Percentiles rank a stretch among this genome's conserved stretches.
Evolutionary conservation across 2,329 filamentous ascomycete genomes (phyloP).

Genomic region (Lojkania enalia): DNA sequence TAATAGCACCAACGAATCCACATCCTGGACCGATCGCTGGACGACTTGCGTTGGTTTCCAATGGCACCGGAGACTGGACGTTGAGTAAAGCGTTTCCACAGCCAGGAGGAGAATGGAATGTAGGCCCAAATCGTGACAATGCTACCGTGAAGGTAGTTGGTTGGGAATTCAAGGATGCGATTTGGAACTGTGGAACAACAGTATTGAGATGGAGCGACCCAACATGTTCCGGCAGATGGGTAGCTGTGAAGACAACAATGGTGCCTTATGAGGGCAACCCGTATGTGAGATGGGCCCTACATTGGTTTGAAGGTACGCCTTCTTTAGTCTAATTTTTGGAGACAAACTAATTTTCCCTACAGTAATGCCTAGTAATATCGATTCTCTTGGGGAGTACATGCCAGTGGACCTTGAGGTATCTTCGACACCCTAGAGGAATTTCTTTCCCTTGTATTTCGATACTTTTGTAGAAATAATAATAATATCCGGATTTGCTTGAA

Average conservation of each 20-base stretch:
- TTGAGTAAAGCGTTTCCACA: slow-evolving; percentile 7
- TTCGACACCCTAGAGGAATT: neutral
- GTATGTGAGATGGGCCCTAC: slow-evolving; percentile 2
- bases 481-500: too few species aligned
- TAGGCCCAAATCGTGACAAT: slow-evolving; percentile 1
- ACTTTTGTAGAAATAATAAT: too few species aligned
- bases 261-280: neutral
- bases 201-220: slow-evolving; percentile 1
- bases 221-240: slow-evolving; percentile 1
- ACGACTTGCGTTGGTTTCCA: slow-evolving; percentile 2
- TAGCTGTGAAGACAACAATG: slow-evolving; percentile 3
- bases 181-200: neutral
- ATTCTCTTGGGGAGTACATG: neutral
- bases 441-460: too few species aligned
- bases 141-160: slow-evolving; percentile 3
- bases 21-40: slow-evolving; percentile 5
- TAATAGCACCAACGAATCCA: slow-evolving; percentile 7
- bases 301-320: slow-evolving; percentile 4
- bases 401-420: neutral
- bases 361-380: neutral
- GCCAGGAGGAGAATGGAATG: neutral
- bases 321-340: neutral
- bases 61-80: slow-evolving; percentile 3
- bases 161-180: slow-evolving; percentile 1
- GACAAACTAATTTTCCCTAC: neutral